Evolutionary conservation across 1,139 yeast genomes (phyloP).

Genomic region (Saccharomyces hybrid): DNA sequence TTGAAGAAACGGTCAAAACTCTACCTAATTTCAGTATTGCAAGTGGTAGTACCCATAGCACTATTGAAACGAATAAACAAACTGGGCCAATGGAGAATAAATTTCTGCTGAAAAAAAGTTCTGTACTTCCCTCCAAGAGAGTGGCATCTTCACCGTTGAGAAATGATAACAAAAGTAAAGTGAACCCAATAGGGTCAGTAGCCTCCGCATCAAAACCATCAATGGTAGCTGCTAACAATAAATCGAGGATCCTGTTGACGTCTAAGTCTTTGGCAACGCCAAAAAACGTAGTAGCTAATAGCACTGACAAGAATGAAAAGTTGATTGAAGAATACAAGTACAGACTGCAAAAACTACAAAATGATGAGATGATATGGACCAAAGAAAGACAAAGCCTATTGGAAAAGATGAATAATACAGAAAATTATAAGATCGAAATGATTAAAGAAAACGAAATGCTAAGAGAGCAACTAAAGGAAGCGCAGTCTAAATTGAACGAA

Average conservation of each 20-base stretch:
- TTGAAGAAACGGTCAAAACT: constrained; percentile 36
- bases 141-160: constrained; percentile 62
- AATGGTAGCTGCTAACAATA: constrained; percentile 9
- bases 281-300: constrained; percentile 4
- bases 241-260: constrained; percentile 16
- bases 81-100: not conserved
- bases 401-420: constrained; percentile 23
- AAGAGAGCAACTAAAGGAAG: constrained; percentile 37
- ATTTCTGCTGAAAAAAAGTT: constrained; percentile 5
- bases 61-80: not conserved
- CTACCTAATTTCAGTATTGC: not conserved
- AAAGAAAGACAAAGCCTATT: constrained; percentile 34
- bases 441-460: constrained; percentile 39
- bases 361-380: constrained; percentile 47
- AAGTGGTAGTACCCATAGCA: not conserved
- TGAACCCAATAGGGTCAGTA: not conserved
- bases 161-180: constrained; percentile 22
- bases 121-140: constrained; percentile 52
- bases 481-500: constrained; percentile 10
- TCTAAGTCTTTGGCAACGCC: constrained; percentile 16
- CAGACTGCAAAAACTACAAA: constrained; percentile 46
- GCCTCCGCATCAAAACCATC: constrained; percentile 5
- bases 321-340: constrained; percentile 10
- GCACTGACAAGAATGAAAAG: constrained; percentile 13
- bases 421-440: constrained; percentile 33